Evolutionary conservation across 2,329 filamentous ascomycete species (phyloP).

Genomic region (Reticulascus tulasneorum): DNA sequence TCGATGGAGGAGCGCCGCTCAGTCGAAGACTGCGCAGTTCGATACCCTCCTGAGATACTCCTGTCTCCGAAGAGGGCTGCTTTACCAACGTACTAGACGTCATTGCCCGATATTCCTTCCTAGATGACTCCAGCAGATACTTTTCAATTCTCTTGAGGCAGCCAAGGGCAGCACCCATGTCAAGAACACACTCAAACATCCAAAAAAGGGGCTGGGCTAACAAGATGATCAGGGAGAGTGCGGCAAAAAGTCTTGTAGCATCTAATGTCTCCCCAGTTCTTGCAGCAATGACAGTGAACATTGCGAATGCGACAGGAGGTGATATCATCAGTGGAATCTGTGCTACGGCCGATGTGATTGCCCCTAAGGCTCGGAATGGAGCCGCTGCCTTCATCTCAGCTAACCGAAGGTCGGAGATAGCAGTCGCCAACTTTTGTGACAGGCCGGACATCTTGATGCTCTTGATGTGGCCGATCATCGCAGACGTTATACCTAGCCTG

Average conservation of each 20-base stretch:
- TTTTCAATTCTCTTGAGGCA: constrained; percentile 23
- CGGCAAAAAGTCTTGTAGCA: constrained; percentile 15
- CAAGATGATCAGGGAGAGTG: constrained; percentile 18
- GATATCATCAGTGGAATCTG: constrained; percentile 18
- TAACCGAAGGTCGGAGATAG: constrained; percentile 15
- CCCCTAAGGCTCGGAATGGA: constrained; percentile 26
- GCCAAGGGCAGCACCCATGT: constrained; percentile 16
- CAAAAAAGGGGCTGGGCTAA: constrained; percentile 26
- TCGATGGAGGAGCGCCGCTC: no score
- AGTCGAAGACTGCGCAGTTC: neutral
- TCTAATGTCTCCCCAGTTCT: constrained; percentile 6
- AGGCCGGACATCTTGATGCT: constrained; percentile 48
- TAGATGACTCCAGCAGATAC: constrained; percentile 20
- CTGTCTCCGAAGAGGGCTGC: no score
- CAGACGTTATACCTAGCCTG: constrained; percentile 36
- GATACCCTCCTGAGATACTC: neutral
- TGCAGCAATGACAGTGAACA: constrained; percentile 4
- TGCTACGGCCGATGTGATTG: constrained; percentile 30
- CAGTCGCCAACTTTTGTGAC: constrained; percentile 30
- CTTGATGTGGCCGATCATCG: constrained; percentile 46
- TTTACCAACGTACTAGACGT: no score
- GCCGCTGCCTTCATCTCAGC: constrained; percentile 18
- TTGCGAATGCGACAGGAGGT: constrained; percentile 13
- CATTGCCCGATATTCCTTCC: constrained; percentile 19
- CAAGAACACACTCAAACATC: constrained; percentile 26